These are phyloP conservation scores for Suillus placidus DNA, from an alignment of 768 basidiomycete species.

Conservation along the genomic window DNA sequence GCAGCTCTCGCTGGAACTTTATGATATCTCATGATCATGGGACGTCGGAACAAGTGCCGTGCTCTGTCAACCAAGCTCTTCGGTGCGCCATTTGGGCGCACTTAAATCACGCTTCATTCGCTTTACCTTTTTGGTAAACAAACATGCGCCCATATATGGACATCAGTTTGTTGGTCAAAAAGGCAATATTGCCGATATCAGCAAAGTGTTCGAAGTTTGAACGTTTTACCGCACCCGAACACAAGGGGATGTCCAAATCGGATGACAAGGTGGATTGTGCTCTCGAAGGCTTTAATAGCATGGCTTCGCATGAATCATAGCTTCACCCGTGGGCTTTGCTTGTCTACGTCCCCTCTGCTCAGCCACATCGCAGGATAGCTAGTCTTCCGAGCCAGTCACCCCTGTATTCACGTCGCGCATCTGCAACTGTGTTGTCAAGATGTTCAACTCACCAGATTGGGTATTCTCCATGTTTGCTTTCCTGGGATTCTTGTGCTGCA, in stretches of 20 bases:
- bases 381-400: conserved; percentile 16
- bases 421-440: conserved; percentile 34
- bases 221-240: conserved; percentile 10
- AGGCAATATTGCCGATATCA: conserved; percentile 18
- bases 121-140: conserved; percentile 26
- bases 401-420: conserved; percentile 10
- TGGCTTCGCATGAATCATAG: background rate
- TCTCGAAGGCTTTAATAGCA: conserved; percentile 28
- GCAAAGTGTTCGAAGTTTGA: conserved; percentile 17
- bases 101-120: conserved; percentile 7
- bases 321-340: conserved; percentile 12
- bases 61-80: conserved; percentile 1
- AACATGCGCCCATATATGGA: conserved; percentile 26
- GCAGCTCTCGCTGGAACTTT: conserved; percentile 11
- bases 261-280: conserved; percentile 22
- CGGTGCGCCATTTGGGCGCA: conserved; percentile 6
- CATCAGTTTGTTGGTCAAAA: conserved; percentile 28
- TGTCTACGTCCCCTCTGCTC: conserved; percentile 2
- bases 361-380: conserved; percentile 11
- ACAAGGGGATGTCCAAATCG: conserved; percentile 35
- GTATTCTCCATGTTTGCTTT: conserved; percentile 56
- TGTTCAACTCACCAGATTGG: conserved; percentile 26
- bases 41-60: conserved; percentile 20
- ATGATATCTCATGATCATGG: conserved; percentile 22
- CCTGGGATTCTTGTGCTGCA: conserved; percentile 55